Percentiles rank a stretch among this genome's conserved stretches.
These are phyloP conservation scores for Cercophora sp. DNA, from an alignment of 495 filamentous ascomycete genomes.

Conservation along the genomic window DNA sequence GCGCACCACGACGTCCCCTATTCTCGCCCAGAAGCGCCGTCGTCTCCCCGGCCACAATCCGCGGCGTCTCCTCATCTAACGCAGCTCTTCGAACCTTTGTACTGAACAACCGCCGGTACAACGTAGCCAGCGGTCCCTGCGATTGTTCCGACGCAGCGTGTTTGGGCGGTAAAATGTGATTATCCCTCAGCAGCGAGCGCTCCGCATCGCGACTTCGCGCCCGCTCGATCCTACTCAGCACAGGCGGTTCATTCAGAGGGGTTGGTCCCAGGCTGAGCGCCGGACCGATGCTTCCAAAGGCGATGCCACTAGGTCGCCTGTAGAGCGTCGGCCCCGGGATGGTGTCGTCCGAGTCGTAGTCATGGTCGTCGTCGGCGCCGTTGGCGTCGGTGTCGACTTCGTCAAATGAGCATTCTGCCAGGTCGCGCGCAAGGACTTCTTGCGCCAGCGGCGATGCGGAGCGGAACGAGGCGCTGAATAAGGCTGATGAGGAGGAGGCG, in stretches of 20 bases:
- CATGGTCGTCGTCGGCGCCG: slow-evolving; percentile 3
- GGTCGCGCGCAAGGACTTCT: slow-evolving; percentile 63
- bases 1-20: not conserved
- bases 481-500: not conserved
- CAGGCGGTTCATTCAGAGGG: slow-evolving; percentile 31
- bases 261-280: slow-evolving; percentile 24
- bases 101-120: slow-evolving; percentile 45
- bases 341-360: slow-evolving; percentile 34
- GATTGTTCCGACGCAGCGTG: slow-evolving; percentile 33
- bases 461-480: slow-evolving; percentile 31
- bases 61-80: slow-evolving; percentile 32
- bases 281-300: slow-evolving; percentile 53
- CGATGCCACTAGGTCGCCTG: slow-evolving; percentile 64
- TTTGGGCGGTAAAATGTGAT: slow-evolving; percentile 66
- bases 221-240: slow-evolving; percentile 59
- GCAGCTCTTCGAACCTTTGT: slow-evolving; percentile 35
- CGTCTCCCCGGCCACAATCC: slow-evolving; percentile 33
- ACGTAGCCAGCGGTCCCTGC: slow-evolving; percentile 19
- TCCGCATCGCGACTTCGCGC: slow-evolving; percentile 66
- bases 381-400: slow-evolving; percentile 39
- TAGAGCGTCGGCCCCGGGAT: slow-evolving; percentile 64
- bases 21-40: slow-evolving; percentile 33
- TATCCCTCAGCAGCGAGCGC: slow-evolving; percentile 70
- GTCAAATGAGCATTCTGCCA: slow-evolving; percentile 54
- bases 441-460: slow-evolving; percentile 54